Evolutionary conservation across 257 asterid species (phyloP), one percentile per base, ranked within the genome.

Genomic region (Petunia axillaris): DNA sequence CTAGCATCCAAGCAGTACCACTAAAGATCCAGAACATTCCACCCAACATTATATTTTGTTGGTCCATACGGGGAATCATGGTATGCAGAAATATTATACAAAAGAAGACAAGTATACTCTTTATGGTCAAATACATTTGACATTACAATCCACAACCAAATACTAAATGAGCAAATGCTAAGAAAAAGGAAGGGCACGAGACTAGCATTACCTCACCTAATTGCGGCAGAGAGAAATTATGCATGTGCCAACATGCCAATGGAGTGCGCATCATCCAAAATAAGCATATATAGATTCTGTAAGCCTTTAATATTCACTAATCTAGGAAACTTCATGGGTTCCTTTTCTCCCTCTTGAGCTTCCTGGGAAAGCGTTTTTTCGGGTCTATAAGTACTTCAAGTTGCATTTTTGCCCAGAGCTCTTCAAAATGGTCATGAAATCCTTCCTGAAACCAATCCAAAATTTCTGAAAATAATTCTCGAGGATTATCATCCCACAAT

Each of bases 391-490:
- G 64, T 52, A 66, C 87, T 84, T 91, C 86, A 54, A 65, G 57
- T 9, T 75, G 89, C 94, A 91, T 91, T 80, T 84, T 82, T 44
- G 43, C 79, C 97, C 97, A 92, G 14, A 92, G 85, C 66, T 75
- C 57, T 60, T 89, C 81, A 46, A 91, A 91, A 85, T 75, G 83
- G 11, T 4, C 80, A 73, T 48, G 85, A 63, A 87, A 89, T 46
- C 91, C 90, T 84, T 84, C 89, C 76, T 89, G 98, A 85, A 91
- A 94, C 97, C 97, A 94, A 66, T 90, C 90, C 78, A 16, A 82
- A 71, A 93, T 84, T 80, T 94, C 98, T 41, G 53, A 5, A 81
- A 78, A 89, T 79, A 94, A 65, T 83, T 82, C 92, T 11, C 58
- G 78, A 1, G 88, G 86, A 65, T 90, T 77, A 40, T 87, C 91